Evolutionary conservation across 768 basidiomycete species (phyloP), one percentile per base, ranked within the genome.

Genomic region (Xerocomellus chrysenteron): DNA sequence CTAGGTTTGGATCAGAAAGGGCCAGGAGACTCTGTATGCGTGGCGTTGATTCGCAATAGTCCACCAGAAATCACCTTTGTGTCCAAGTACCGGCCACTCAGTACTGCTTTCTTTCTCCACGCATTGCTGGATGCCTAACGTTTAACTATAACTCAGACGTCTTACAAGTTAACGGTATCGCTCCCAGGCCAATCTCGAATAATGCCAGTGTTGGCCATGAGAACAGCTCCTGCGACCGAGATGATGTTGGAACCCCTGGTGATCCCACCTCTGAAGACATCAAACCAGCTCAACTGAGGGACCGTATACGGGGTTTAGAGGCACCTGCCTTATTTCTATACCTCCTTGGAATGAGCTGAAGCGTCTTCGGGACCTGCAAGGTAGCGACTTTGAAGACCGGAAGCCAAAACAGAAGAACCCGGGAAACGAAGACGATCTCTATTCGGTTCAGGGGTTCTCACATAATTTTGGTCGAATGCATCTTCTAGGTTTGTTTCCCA

Each of bases 121-220:
- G 26, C 14, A 14, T 45, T 9, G 7, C 12, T 30, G 26, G 33
- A 55, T 30, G 14, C 16, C 24, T 40, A 4, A 53, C n/a, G 17
- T 11, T 24, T 45, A 3, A 52, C 35, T 33, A 14, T 47, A 2
- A 8, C 47, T 42, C 26, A 68, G 68, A 35, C 10, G 17, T 65
- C 5, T 52, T 68, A 5, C 62, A 60, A 40, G 65, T 65, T 12
- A 59, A 60, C 43, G 62, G 58, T 7, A 56, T 69, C n/a, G 63
- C 45, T 17, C 62, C 53, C 44, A 48, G 45, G 21, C 39, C 55
- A 13, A 10, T 8, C 19, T 11, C 50, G 24, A 39, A 8, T 7
- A 8, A 2, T 35, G 9, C 36, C 17, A 16, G 10, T 21, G 14
- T 26, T 28, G 17, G 4, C 14, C 26, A 28, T 28, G 26, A 28